Conservation (phyloP, 2,329 filamentous ascomycete species). For the Aspergillus sp. region DNA sequence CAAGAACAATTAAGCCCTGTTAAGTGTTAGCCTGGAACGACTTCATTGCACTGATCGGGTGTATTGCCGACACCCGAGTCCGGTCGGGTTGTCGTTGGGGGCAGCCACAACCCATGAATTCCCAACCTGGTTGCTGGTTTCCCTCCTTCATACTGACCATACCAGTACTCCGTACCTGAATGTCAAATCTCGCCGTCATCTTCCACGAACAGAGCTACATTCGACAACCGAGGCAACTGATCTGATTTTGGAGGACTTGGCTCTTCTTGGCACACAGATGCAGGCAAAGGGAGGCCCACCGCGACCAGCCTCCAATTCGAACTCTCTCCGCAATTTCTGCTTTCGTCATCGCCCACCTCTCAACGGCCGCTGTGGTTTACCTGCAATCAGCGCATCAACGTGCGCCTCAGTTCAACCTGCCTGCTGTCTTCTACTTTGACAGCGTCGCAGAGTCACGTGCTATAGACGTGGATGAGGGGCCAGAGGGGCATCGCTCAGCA, state of each 20-base stretch:
- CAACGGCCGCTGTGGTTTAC: background rate
- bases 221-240: background rate
- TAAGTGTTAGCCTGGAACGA: background rate
- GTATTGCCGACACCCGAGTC: background rate
- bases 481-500: background rate
- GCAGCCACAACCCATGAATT: background rate
- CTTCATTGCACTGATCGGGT: no score
- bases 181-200: background rate
- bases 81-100: background rate
- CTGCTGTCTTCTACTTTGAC: background rate
- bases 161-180: no score
- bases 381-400: background rate
- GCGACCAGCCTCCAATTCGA: background rate
- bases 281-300: background rate
- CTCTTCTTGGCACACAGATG: conserved; percentile 5
- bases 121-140: background rate
- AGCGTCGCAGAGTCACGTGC: background rate
- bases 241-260: conserved; percentile 4
- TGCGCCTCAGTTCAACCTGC: background rate
- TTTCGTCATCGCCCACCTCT: conserved; percentile 2
- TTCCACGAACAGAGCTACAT: background rate
- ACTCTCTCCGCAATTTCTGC: conserved; percentile 1
- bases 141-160: no score
- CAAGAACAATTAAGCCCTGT: background rate
- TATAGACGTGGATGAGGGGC: background rate